These are phyloP conservation scores for Mycosphaerelloides madeirae DNA, from an alignment of 2,329 filamentous ascomycete genomes.

Conservation along the genomic window DNA sequence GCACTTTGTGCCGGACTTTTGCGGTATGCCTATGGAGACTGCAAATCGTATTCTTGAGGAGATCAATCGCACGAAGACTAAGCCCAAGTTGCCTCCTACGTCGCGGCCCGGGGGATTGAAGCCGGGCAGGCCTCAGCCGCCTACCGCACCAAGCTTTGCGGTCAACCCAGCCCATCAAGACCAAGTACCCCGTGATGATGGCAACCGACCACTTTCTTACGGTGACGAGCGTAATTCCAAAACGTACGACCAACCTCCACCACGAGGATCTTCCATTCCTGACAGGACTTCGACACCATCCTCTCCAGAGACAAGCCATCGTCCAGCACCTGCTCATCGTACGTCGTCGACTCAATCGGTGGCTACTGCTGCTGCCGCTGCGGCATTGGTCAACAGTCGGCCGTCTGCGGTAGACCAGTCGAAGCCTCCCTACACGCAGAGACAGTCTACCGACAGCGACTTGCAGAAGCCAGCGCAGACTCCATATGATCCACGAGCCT, in stretches of 20 bases:
- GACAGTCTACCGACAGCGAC: slow-evolving; percentile 20
- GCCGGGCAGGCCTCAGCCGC: slow-evolving; percentile 42
- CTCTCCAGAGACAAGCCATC: slow-evolving; percentile 44
- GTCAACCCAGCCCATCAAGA: slow-evolving; percentile 34
- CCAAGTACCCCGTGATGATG: slow-evolving; percentile 25
- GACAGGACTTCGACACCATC: slow-evolving; percentile 34
- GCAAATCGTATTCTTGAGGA: slow-evolving; percentile 91
- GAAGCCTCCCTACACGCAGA: slow-evolving; percentile 35
- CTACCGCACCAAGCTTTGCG: slow-evolving; percentile 35
- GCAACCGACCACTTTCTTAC: slow-evolving; percentile 39
- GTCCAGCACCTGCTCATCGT: slow-evolving; percentile 43
- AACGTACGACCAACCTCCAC: slow-evolving; percentile 34
- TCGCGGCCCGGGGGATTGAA: slow-evolving; percentile 48
- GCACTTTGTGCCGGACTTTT: slow-evolving; percentile 96
- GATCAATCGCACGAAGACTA: slow-evolving; percentile 71
- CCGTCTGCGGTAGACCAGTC: slow-evolving; percentile 39
- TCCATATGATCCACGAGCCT: slow-evolving; percentile 71
- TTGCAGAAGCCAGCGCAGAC: slow-evolving; percentile 42
- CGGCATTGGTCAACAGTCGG: slow-evolving; percentile 38
- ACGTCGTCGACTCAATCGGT: slow-evolving; percentile 48
- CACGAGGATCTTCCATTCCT: slow-evolving; percentile 36
- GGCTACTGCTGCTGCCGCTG: slow-evolving; percentile 46
- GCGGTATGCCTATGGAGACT: slow-evolving; percentile 97
- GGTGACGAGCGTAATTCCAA: slow-evolving; percentile 41
- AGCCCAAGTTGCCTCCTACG: slow-evolving; percentile 25